Percentiles rank a stretch among this genome's conserved stretches.
Evolutionary conservation across 768 basidiomycete species (phyloP).

Genomic region (Mycena vulgaris): DNA sequence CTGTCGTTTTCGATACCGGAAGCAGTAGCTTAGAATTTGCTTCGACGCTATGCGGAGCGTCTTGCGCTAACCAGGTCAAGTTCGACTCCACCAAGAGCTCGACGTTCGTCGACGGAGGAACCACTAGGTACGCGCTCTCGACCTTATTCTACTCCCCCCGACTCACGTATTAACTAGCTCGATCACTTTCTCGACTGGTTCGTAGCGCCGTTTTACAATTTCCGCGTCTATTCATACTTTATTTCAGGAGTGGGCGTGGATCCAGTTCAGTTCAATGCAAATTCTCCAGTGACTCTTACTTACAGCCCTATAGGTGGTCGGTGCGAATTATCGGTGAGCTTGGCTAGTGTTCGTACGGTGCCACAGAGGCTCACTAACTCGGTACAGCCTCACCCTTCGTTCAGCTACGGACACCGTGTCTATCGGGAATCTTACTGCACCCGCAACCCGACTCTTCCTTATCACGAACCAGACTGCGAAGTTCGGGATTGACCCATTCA

Average conservation of each 20-base stretch:
- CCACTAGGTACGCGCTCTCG: neutral
- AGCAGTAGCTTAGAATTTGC: constrained; percentile 44
- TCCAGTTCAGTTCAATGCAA: too few species aligned
- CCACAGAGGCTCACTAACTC: neutral
- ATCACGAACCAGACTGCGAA: constrained; percentile 68
- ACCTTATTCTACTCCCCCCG: neutral
- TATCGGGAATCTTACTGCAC: constrained; percentile 60
- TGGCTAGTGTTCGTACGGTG: neutral
- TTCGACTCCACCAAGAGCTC: constrained; percentile 66
- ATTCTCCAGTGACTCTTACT: too few species aligned
- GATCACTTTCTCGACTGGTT: constrained; percentile 69
- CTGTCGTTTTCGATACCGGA: constrained; percentile 75
- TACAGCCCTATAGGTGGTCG: too few species aligned
- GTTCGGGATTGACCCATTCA: constrained; percentile 70
- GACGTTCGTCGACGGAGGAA: constrained; percentile 64
- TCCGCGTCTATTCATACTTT: neutral
- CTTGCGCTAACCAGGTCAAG: constrained; percentile 61
- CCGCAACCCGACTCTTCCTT: constrained; percentile 59
- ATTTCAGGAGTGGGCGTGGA: constrained; percentile 61
- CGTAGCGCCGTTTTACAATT: neutral
- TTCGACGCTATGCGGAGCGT: constrained; percentile 59
- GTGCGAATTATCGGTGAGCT: constrained; percentile 54
- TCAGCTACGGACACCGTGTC: constrained; percentile 64
- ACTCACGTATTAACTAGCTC: constrained; percentile 47
- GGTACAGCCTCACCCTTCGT: constrained; percentile 56